Evolutionary conservation across 805 yeast genomes (phyloP), one percentile per base, ranked within the genome.

Genomic region (Wickerhamomyces sydowiorum): DNA sequence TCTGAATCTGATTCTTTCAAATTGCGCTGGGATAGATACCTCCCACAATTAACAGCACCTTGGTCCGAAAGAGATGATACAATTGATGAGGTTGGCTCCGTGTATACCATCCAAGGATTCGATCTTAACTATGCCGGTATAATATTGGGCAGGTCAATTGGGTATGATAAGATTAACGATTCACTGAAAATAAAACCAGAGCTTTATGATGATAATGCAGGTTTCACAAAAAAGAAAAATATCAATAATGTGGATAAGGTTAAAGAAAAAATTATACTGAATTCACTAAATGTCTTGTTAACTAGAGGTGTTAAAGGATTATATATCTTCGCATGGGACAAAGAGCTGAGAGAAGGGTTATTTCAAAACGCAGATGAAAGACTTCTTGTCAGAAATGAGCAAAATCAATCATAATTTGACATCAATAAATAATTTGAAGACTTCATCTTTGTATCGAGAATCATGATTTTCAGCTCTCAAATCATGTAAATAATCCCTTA

Each of bases 81-180:
- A 1, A 67, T 70, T 33, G 70, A 69, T 24, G 75, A 70, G 49
- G 74, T 70, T 32, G 76, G 76, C 0, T 67, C 73, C 18, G 75
- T 70, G 4, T 71, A 71, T 41, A 70, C 76, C 0, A 57, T 71
- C 18, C 76, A 70, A 52, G 76, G 76, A 1, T 71, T 70, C 47
- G 76, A 71, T 50, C 49, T 71, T 42, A 70, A 70, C 46, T 71
- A 67, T 47, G 73, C 73, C 2, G 75, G 70, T 35, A 70, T 71
- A 0, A 70, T 71, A 4, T 40, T 71, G 13, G 76, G 76, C 2
- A 59, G 71, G 40, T 65, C 71, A 6, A 55, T 71, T 8, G 68
- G 64, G 2, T 69, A 66, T 36, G 75, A 71, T 47, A 32, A 48
- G 3, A 50, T 20, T 1, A 64, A 49, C 4, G 73, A 70, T 36